Evolutionary conservation across 1,284 basidiomycete genomes (phyloP).

Genomic region (Trichosporon sp.): DNA sequence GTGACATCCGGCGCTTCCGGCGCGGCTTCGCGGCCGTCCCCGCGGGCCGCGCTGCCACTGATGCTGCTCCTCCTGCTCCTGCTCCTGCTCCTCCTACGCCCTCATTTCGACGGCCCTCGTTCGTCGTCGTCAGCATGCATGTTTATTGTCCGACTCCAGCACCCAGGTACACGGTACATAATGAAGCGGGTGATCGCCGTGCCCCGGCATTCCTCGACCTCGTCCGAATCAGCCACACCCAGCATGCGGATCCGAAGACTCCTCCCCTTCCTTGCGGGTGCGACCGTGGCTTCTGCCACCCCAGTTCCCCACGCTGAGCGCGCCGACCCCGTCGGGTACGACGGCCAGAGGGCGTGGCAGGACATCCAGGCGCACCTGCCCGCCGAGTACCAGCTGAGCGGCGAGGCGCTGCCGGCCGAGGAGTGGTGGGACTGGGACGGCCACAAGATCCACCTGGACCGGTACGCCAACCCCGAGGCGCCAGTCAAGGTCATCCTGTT

Average conservation of each 20-base stretch:
- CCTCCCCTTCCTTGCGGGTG: neutral
- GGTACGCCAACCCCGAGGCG: neutral
- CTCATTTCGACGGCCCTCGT: too few relatives aligned
- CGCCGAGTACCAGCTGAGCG: neutral
- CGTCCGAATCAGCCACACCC: too few relatives aligned
- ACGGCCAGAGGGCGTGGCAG: neutral
- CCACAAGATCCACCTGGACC: neutral
- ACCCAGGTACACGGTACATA: neutral
- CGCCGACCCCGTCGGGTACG: neutral
- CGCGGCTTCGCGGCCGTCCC: neutral
- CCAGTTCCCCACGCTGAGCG: neutral
- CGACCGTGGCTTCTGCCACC: too few relatives aligned
- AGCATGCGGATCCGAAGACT: neutral
- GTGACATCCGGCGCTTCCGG: neutral
- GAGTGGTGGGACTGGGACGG: neutral
- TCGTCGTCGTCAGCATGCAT: too few relatives aligned
- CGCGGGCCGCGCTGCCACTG: too few relatives aligned
- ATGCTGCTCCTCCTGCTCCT: too few relatives aligned
- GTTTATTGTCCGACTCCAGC: too few relatives aligned
- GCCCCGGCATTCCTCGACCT: too few relatives aligned
- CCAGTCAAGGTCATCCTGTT: neutral
- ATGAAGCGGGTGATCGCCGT: neutral
- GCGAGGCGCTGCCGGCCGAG: neutral
- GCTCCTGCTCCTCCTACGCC: too few relatives aligned
- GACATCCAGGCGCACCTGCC: neutral